Evolutionary conservation across 257 asterid species (phyloP).

Genomic region (Nicotiana paniculata): DNA sequence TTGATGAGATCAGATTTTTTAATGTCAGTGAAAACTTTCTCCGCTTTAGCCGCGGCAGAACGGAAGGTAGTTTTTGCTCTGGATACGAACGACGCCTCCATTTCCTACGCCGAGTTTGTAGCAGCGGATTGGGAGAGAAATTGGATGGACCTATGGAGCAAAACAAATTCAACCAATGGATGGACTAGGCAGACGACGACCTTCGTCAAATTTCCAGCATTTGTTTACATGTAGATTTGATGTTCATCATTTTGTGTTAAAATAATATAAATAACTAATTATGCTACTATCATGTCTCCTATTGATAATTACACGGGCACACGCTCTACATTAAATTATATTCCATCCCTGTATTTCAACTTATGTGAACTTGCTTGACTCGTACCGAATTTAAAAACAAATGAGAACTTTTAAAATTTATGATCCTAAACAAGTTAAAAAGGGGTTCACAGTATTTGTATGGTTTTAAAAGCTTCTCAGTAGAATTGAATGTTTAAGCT

Average conservation of each 20-base stretch:
- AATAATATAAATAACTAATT: neutral
- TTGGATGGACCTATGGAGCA: slow-evolving; percentile 3
- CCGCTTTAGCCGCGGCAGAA: slow-evolving; percentile 99
- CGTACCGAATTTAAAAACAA: too few relatives aligned
- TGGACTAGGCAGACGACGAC: neutral
- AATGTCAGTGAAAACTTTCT: slow-evolving; percentile 86
- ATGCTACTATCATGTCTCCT: neutral
- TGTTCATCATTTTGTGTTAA: neutral
- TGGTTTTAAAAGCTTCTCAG: too few relatives aligned
- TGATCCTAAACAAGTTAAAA: too few relatives aligned
- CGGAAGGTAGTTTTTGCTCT: slow-evolving; percentile 91
- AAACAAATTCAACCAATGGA: neutral
- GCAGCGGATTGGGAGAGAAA: slow-evolving; percentile 7
- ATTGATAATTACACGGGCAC: neutral
- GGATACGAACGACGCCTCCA: slow-evolving; percentile 87
- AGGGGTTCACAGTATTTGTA: too few relatives aligned
- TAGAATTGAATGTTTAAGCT: too few relatives aligned
- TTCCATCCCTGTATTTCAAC: too few relatives aligned
- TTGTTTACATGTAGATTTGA: neutral
- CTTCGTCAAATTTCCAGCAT: neutral
- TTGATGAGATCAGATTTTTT: slow-evolving; percentile 65
- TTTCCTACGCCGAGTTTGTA: slow-evolving; percentile 30
- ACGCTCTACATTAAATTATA: neutral
- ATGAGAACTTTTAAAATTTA: too few relatives aligned
- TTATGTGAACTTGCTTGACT: too few relatives aligned